Evolutionary conservation across 1,139 yeast genomes (phyloP).

Genomic region (Pichiaceae sp.): DNA sequence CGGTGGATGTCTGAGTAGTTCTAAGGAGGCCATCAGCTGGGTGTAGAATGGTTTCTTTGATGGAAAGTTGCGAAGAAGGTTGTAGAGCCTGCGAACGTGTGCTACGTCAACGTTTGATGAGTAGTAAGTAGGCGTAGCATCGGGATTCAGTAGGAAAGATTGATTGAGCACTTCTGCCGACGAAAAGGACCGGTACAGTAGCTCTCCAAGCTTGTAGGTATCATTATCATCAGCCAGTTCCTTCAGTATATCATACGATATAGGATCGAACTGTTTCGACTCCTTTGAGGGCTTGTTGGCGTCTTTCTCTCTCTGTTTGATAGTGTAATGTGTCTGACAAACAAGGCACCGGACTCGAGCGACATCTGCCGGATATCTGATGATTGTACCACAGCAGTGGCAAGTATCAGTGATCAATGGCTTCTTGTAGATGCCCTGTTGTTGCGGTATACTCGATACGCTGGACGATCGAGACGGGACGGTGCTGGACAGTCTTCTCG

Average conservation of each 20-base stretch:
- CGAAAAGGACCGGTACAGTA: constrained; percentile 35
- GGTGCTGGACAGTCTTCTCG: not conserved
- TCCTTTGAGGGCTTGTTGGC: not conserved
- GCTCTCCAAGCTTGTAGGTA: constrained; percentile 29
- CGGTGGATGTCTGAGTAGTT: constrained; percentile 39
- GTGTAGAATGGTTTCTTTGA: constrained; percentile 50
- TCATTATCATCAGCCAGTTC: constrained; percentile 1
- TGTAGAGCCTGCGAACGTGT: constrained; percentile 37
- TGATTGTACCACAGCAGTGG: constrained; percentile 54
- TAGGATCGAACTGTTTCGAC: not conserved
- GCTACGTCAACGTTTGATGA: constrained; percentile 38
- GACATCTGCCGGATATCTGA: constrained; percentile 39
- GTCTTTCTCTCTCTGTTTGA: not conserved
- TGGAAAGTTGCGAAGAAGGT: constrained; percentile 39
- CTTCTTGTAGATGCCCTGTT: not conserved
- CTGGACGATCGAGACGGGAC: not conserved
- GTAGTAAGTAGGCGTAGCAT: constrained; percentile 25
- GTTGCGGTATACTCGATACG: not conserved
- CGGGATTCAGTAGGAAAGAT: constrained; percentile 35
- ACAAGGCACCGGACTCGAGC: constrained; percentile 48
- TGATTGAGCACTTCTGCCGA: constrained; percentile 33
- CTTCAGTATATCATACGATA: constrained; percentile 4
- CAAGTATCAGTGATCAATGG: constrained; percentile 18
- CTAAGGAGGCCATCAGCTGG: constrained; percentile 41
- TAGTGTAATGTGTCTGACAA: constrained; percentile 37